phyloP scores from a whole-genome alignment of 2,329 filamentous ascomycete genomes.

The Arthroderma sp. region DNA sequence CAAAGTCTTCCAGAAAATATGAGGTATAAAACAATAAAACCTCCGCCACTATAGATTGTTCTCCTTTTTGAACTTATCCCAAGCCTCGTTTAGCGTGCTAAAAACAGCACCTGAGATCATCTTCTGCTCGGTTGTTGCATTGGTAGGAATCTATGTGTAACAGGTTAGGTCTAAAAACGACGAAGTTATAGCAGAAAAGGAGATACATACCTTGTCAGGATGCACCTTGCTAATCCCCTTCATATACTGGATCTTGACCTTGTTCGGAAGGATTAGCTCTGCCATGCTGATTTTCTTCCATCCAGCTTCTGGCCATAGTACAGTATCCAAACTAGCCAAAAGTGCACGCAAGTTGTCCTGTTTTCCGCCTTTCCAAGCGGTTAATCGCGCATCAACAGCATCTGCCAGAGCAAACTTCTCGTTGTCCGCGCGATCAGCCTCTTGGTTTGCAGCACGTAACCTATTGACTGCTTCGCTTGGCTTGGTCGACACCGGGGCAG shows the following conservation, averaged over 20 bases:
- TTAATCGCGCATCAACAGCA: conserved; percentile 65
- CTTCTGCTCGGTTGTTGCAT: conserved; percentile 52
- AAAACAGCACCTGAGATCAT: conserved; percentile 56
- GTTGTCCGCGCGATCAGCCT: conserved; percentile 74
- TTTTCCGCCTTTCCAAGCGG: conserved; percentile 79
- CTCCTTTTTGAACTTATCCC: conserved; percentile 55
- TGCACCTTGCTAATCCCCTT: conserved; percentile 98
- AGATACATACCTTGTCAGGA: conserved; percentile 76
- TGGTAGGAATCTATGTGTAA: conserved; percentile 42
- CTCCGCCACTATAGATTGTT: conserved; percentile 36
- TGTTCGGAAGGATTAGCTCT: conserved; percentile 81
- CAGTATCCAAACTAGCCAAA: conserved; percentile 70
- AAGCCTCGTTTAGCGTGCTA: conserved; percentile 52
- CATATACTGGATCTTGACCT: conserved; percentile 97
- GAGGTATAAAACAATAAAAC: no score
- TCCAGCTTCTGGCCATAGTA: conserved; percentile 81
- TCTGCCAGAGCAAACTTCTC: conserved; percentile 87
- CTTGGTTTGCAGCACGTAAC: conserved; percentile 69
- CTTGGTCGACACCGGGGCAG: conserved; percentile 32
- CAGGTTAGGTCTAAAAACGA: neutral
- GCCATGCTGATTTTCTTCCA: conserved; percentile 97
- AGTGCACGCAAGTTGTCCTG: conserved; percentile 82
- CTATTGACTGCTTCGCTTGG: conserved; percentile 66
- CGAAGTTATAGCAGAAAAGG: neutral
- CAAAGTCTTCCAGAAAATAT: no score